Evolutionary conservation across 2,329 filamentous ascomycete species (phyloP), one percentile per base, ranked within the genome.

Genomic region (Diaporthe vexans): DNA sequence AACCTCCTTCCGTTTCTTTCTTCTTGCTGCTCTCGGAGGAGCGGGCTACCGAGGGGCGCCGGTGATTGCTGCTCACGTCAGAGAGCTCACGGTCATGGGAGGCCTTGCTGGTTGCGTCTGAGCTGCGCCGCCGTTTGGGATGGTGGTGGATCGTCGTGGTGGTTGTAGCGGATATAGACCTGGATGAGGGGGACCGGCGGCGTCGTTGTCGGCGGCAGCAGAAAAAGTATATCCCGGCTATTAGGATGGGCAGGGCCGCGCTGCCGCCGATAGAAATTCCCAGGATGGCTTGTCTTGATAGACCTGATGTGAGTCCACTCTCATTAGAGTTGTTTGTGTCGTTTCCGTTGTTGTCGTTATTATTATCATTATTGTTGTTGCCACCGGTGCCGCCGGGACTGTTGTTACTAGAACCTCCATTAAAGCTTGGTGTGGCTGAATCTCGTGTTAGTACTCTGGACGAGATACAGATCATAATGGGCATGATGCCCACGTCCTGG

Each of bases 261-360:
- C 13, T 26, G 21, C 19, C 51, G 6, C 63, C 48, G 4, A 68
- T 68, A 15, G 63, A 68, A 33, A 68, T 54, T 8, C 63, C 63
- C 11, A 68, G 9, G 11, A 68, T 68, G 48, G 63, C 48, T 29
- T 68, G 63, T 33, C 63, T 68, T 9, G 63, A 68, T 4, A 68
- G n/a, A 6, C 63, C 63, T 29, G 33, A 21, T 3, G 33, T 26
- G 4, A 48, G 10, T 7, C 63, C 63, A 29, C n/a, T 26, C 21
- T 33, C n/a, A 9, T 9, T 8, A 10, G 63, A 2, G n/a, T 6
- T 21, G 9, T 24, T 67, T 37, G 63, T 5, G 5, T 48, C 4
- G 26, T 51, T 40, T 13, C n/a, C 26, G n/a, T 67, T 21, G 33
- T n/a, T 37, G 4, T 67, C 37, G 29, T 51, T 24, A 21, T 52